Evolutionary conservation across 208 protist species (phyloP).

Genomic region (Leptomonas pyrrhocoris): DNA sequence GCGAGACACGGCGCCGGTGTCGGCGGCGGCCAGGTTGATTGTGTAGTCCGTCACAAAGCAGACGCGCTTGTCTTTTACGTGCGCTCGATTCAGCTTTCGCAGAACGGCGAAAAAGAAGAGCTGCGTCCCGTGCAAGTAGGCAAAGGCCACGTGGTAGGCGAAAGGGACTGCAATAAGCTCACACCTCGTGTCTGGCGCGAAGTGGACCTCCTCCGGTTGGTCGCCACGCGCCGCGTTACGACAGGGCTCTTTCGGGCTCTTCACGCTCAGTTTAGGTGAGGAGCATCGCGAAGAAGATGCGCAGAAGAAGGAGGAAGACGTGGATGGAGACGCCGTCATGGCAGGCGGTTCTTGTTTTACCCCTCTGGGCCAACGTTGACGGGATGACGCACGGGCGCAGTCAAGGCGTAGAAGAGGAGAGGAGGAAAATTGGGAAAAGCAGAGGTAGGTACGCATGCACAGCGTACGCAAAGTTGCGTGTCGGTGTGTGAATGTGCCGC

Average conservation of each 20-base stretch:
- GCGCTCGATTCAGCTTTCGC: slow-evolving; percentile 21
- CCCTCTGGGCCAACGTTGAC: too few species aligned
- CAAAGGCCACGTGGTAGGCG: slow-evolving; percentile 6
- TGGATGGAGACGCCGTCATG: neutral
- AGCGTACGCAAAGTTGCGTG: too few species aligned
- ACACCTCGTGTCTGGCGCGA: slow-evolving; percentile 1
- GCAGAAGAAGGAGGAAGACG: slow-evolving; percentile 7
- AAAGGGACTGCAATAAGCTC: slow-evolving; percentile 12
- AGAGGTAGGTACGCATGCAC: too few species aligned
- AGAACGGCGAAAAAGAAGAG: slow-evolving; percentile 41
- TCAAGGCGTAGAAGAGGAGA: neutral
- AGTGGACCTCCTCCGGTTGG: neutral
- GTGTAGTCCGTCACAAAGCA: slow-evolving; percentile 50
- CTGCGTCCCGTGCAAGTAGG: slow-evolving; percentile 24
- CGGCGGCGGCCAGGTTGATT: slow-evolving; percentile 31
- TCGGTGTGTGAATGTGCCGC: too few species aligned
- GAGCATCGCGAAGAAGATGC: slow-evolving; percentile 4
- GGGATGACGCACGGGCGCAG: neutral
- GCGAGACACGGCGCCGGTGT: slow-evolving; percentile 25
- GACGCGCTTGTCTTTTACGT: slow-evolving; percentile 26
- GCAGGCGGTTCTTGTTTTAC: too few species aligned
- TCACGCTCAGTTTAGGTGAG: neutral
- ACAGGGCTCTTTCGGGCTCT: neutral
- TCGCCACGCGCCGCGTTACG: neutral
- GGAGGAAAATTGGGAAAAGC: too few species aligned